Percentiles rank a stretch among this genome's conserved stretches.
These are phyloP conservation scores for Musa schizocarpa DNA, from an alignment of 176 grass and related monocot species.

Conservation along the genomic window DNA sequence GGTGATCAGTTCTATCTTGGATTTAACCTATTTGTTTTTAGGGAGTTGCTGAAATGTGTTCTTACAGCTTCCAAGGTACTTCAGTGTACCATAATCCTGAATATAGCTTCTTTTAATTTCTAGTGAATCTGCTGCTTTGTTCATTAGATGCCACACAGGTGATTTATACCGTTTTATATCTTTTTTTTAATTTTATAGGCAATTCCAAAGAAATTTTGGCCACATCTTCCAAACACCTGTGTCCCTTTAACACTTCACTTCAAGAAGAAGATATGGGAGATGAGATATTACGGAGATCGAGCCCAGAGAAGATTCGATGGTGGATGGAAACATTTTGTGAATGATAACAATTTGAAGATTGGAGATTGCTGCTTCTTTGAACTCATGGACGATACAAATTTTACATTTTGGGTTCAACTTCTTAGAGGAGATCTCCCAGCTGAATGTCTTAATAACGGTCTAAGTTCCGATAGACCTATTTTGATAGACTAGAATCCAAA, in stretches of 20 bases:
- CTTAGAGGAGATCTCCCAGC: slow-evolving; percentile 28
- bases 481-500: slow-evolving; percentile 27
- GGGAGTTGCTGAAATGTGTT: no score
- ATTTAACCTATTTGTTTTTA: no score
- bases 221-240: slow-evolving; percentile 26
- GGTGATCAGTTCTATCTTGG: no score
- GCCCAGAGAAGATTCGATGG: slow-evolving; percentile 27
- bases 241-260: background rate
- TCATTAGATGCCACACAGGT: background rate
- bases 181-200: slow-evolving; percentile 9
- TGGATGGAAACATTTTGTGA: slow-evolving; percentile 32
- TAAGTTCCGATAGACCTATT: slow-evolving; percentile 27
- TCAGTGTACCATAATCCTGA: no score
- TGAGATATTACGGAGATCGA: slow-evolving; percentile 26
- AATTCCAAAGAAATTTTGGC: slow-evolving; percentile 19
- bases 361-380: slow-evolving; percentile 44
- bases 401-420: slow-evolving; percentile 37
- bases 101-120: background rate
- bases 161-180: background rate
- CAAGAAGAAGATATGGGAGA: slow-evolving; percentile 23
- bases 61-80: no score
- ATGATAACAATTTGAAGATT: slow-evolving; percentile 29
- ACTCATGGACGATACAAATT: slow-evolving; percentile 12
- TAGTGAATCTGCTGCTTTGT: background rate
- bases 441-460: slow-evolving; percentile 18